Percentiles rank a stretch among this genome's conserved stretches.
phyloP scores from a whole-genome alignment of 2,329 filamentous ascomycete species.

The Paecilomyces sp. region DNA sequence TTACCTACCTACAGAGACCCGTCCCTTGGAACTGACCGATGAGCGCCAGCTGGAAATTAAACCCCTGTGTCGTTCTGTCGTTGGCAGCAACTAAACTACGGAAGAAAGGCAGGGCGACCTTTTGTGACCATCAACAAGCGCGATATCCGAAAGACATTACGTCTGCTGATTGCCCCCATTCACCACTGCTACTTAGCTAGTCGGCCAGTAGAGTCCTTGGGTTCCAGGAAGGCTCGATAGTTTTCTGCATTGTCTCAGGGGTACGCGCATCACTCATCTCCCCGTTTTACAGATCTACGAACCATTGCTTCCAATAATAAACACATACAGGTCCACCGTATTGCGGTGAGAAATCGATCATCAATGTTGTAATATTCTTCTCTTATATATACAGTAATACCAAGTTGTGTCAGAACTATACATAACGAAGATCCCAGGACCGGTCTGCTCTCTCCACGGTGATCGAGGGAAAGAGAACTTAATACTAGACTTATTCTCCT shows the following conservation, averaged over 20 bases:
- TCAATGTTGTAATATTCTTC: neutral
- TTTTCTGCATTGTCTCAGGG: neutral
- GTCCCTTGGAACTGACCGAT: neutral
- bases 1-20: neutral
- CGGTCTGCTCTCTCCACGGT: neutral
- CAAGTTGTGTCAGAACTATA: neutral
- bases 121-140: neutral
- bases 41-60: neutral
- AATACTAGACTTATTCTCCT: neutral
- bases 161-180: neutral
- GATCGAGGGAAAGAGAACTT: neutral
- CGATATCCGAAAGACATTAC: neutral
- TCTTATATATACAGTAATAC: too few relatives aligned
- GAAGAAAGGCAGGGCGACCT: neutral
- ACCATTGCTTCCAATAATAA: neutral
- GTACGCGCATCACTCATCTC: neutral
- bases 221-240: neutral
- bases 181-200: neutral
- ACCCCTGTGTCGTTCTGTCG: neutral
- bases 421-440: neutral
- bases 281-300: neutral
- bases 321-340: neutral
- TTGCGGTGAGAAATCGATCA: neutral
- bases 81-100: neutral
- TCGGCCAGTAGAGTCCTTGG: neutral